A percentile compares a stretch with the other conserved stretches of the same genome.
Evolutionary conservation across 176 grass and related monocot genomes (phyloP).

Genomic region (Hyparrhenia diplandra): DNA sequence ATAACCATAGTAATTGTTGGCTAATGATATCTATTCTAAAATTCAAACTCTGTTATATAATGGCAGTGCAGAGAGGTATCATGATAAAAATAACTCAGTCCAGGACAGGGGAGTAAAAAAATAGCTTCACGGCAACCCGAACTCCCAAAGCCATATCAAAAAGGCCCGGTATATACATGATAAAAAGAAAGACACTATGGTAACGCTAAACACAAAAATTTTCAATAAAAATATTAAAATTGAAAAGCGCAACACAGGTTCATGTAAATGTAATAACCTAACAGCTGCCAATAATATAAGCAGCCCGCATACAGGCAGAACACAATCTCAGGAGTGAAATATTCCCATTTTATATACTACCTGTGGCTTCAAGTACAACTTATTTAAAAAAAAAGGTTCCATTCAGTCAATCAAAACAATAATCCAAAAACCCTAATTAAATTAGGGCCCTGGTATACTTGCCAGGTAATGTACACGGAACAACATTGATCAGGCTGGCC

Average conservation of each 20-base stretch:
- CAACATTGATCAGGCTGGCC: conserved; percentile 36
- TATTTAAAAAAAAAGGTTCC: conserved; percentile 40
- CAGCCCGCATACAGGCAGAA: background rate
- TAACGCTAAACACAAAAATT: too few species aligned
- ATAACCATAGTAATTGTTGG: too few species aligned
- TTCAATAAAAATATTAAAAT: too few species aligned
- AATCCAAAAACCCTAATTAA: conserved; percentile 34
- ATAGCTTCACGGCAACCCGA: too few species aligned
- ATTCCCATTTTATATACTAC: conserved; percentile 34
- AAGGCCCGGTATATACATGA: too few species aligned
- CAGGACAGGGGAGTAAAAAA: too few species aligned
- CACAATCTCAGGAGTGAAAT: background rate
- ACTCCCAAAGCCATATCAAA: too few species aligned
- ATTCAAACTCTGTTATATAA: too few species aligned
- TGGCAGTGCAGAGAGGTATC: too few species aligned
- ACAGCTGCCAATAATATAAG: background rate
- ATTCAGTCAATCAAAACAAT: conserved; percentile 39
- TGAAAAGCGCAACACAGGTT: background rate
- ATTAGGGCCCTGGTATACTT: conserved; percentile 18
- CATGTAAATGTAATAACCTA: background rate
- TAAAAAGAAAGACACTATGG: too few species aligned
- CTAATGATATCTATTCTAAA: too few species aligned
- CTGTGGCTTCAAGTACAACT: conserved; percentile 30
- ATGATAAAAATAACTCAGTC: too few species aligned
- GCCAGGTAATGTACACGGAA: conserved; percentile 46